Percentiles rank a stretch among this genome's conserved stretches.
Evolutionary conservation across 257 asterid genomes (phyloP).

Genomic region (Solanum bulbocastanum): DNA sequence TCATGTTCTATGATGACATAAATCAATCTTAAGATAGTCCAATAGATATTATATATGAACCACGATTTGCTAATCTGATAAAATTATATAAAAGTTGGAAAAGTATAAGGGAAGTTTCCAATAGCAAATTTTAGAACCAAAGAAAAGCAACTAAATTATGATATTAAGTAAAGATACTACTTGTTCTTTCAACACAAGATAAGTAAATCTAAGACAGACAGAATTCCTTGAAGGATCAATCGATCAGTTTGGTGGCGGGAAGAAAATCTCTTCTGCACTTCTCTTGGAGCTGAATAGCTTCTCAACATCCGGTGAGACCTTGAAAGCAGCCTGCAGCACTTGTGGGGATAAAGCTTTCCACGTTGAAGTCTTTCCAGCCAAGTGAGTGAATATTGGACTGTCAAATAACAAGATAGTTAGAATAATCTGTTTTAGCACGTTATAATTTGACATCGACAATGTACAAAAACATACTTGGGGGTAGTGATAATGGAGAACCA

Average conservation of each 20-base stretch:
- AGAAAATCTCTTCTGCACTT: slow-evolving; percentile 65
- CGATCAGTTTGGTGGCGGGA: slow-evolving; percentile 57
- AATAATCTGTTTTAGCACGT: neutral
- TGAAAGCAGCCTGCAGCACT: slow-evolving; percentile 56
- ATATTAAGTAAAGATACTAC: neutral
- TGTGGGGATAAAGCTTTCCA: slow-evolving; percentile 65
- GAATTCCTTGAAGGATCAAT: neutral
- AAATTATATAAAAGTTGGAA: no score
- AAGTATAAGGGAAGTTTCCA: neutral
- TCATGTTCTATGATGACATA: neutral
- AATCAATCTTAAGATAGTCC: no score
- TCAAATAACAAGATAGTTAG: neutral
- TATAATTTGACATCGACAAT: neutral
- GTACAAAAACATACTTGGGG: neutral
- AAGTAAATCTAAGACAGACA: neutral
- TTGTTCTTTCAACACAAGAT: neutral
- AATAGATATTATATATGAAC: no score
- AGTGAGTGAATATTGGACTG: slow-evolving; percentile 54
- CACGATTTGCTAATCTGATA: no score
- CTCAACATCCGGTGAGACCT: slow-evolving; percentile 45
- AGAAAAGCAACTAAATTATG: neutral
- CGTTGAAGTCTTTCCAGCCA: slow-evolving; percentile 52
- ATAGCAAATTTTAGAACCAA: neutral
- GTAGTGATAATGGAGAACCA: slow-evolving; percentile 94
- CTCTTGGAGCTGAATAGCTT: slow-evolving; percentile 60